These are phyloP conservation scores for Lepiota venenata DNA, from an alignment of 768 basidiomycete genomes.

Conservation along the genomic window DNA sequence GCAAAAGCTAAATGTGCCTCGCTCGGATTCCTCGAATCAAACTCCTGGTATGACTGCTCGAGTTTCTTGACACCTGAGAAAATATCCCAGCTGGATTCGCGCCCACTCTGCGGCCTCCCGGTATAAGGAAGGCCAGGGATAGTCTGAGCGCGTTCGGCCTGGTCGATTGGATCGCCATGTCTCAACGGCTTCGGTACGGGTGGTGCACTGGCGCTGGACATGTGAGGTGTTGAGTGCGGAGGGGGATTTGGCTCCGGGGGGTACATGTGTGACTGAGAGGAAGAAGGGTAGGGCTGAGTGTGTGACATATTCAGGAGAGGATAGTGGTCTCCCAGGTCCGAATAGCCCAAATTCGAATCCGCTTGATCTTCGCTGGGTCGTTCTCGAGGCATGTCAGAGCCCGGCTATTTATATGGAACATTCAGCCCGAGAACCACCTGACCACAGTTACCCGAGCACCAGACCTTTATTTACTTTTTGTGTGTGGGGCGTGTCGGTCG, in stretches of 20 bases:
- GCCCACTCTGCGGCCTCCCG: slow-evolving; percentile 9
- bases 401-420: too few species aligned
- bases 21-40: slow-evolving; percentile 51
- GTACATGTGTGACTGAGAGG: neutral
- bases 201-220: neutral
- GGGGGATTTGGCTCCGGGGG: neutral
- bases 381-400: too few species aligned
- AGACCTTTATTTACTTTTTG: too few species aligned
- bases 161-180: neutral
- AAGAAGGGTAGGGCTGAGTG: slow-evolving; percentile 2
- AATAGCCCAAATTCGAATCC: neutral
- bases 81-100: slow-evolving; percentile 48
- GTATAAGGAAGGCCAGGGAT: slow-evolving; percentile 9
- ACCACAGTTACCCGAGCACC: too few species aligned
- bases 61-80: slow-evolving; percentile 46
- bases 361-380: neutral
- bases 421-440: too few species aligned
- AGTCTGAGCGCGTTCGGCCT: slow-evolving; percentile 8
- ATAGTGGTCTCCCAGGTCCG: slow-evolving; percentile 3
- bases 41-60: slow-evolving; percentile 55
- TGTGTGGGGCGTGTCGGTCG: too few species aligned
- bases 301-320: slow-evolving; percentile 2
- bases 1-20: slow-evolving; percentile 52
- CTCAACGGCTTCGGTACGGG: neutral
- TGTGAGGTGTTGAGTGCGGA: neutral